phyloP scores from a whole-genome alignment of 192 early-diverging fungal species.

The Haplosporangium gracile region DNA sequence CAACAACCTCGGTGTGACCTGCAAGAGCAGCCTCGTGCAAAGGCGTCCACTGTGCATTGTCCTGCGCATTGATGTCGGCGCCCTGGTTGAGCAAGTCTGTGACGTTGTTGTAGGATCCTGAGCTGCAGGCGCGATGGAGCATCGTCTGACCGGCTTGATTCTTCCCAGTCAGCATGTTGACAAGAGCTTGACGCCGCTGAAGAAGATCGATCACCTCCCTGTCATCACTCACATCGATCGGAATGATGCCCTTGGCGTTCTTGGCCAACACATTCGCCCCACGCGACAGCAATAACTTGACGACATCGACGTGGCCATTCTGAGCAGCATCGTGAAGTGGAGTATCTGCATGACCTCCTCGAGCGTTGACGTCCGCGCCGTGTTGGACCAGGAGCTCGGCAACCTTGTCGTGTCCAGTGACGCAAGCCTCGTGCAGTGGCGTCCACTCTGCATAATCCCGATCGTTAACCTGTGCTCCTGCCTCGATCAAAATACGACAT shows the following conservation, averaged over 20 bases:
- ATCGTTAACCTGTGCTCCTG: constrained; percentile 74
- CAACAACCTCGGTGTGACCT: constrained; percentile 61
- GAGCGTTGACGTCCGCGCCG: constrained; percentile 65
- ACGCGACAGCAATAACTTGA: constrained; percentile 59
- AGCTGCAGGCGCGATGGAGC: constrained; percentile 63
- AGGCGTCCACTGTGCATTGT: constrained; percentile 76
- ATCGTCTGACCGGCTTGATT: constrained; percentile 64
- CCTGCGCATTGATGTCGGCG: constrained; percentile 74
- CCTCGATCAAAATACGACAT: constrained; percentile 63
- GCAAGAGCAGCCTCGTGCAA: constrained; percentile 67
- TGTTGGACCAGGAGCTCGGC: constrained; percentile 60
- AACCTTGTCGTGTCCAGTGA: constrained; percentile 63
- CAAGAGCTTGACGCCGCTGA: constrained; percentile 48
- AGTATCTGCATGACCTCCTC: constrained; percentile 75
- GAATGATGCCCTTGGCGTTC: constrained; percentile 58
- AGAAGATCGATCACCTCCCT: constrained; percentile 58
- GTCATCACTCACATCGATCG: constrained; percentile 64
- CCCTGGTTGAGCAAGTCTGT: constrained; percentile 68
- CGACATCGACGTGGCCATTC: constrained; percentile 61
- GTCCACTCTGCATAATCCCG: constrained; percentile 79
- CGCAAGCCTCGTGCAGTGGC: constrained; percentile 76
- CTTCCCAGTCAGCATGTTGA: constrained; percentile 46
- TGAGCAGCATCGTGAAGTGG: constrained; percentile 78
- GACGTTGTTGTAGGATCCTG: constrained; percentile 65
- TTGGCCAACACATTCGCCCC: constrained; percentile 71